Base-by-base conservation (phyloP, 768 basidiomycete genomes). In the Pisolithus albus region DNA sequence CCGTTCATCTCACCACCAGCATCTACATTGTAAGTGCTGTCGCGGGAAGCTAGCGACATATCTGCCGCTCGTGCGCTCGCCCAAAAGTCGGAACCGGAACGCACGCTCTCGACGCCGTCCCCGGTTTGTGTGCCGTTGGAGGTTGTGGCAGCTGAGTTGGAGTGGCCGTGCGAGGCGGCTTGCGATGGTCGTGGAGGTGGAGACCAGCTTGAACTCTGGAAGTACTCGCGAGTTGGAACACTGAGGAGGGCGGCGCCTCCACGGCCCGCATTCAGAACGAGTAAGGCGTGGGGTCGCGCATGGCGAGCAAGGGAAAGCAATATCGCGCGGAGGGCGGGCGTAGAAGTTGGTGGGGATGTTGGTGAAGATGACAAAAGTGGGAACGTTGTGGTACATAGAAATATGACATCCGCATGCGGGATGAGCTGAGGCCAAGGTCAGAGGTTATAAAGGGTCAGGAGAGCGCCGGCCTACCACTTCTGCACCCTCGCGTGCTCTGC, bases 171-270 rank as follows among this genome's bases (percentile, higher is more conserved):
- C 40, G 49, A 15, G 59, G 40, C 16, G 3, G n/a, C 13, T 18
- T n/a, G 23, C 32, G 41, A 10, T 10, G 30, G 6, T 9, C 13
- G 48, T 18, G 36, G 32, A 45, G 61, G 52, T 23, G 66, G 59
- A 1, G 69, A 79, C 88, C 89, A 92, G 1, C 84, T 83, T 0
- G 87, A 88, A 57, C 83, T 83, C 56, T 92, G 90, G 63, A 90
- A 88, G 65, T 92, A 92, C 59, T 92, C 90, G 57, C 79, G 78
- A 0, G 89, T 91, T 0, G 89, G 90, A 7, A 92, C 67, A 15
- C 86, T 88, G 49, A 92, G 76, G 4, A 88, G 82, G 0, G 89
- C 90, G 1, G 85, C 86, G 10, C 89, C 89, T 45, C 88, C 85
- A 21, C 75, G 72, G 6, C 88, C 88, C 78, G 89, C 91, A 59